phyloP scores from a whole-genome alignment of 495 filamentous ascomycete species.

The Letharia columbiana region DNA sequence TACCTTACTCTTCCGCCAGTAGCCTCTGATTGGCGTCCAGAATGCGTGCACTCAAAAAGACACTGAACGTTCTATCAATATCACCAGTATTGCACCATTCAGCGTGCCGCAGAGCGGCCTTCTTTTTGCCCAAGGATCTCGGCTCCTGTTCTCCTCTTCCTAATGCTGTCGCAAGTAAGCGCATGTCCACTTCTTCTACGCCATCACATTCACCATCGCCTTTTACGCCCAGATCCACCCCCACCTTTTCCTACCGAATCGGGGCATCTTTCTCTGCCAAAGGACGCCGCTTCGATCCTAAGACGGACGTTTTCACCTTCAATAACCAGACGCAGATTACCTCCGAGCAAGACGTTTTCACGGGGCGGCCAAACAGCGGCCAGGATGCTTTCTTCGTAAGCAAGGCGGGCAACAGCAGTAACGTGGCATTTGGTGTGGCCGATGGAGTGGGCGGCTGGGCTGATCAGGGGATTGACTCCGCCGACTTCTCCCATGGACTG shows the following conservation, averaged over 20 bases:
- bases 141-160: not conserved
- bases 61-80: not conserved
- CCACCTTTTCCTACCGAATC: constrained; percentile 40
- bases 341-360: constrained; percentile 20
- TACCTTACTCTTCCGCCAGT: not conserved
- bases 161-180: not conserved
- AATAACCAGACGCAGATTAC: constrained; percentile 48
- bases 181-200: constrained; percentile 5
- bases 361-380: constrained; percentile 56
- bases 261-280: constrained; percentile 66
- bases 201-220: constrained; percentile 8
- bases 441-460: constrained; percentile 95
- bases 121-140: not conserved
- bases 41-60: not conserved
- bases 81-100: not conserved
- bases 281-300: constrained; percentile 60
- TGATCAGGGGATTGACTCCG: constrained; percentile 83
- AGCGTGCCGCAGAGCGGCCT: not conserved
- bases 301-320: constrained; percentile 66
- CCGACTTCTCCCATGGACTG: constrained; percentile 90
- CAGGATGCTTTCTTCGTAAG: constrained; percentile 96
- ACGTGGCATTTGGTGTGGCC: constrained; percentile 74
- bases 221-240: constrained; percentile 18
- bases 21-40: not conserved
- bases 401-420: constrained; percentile 45